Evolutionary conservation across 768 basidiomycete genomes (phyloP).

Genomic region (Termitomyces sp.): DNA sequence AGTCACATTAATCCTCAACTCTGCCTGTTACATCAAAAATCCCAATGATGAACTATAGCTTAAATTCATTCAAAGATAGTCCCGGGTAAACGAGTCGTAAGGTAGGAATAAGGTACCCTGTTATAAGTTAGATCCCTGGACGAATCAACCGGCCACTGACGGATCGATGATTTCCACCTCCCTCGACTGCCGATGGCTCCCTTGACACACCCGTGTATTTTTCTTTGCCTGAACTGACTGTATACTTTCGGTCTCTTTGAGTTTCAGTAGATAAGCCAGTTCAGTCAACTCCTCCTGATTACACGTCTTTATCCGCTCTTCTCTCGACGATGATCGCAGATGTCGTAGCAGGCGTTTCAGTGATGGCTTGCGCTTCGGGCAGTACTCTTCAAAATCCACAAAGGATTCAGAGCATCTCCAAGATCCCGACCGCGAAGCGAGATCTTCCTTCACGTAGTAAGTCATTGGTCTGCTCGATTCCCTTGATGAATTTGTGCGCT

Average conservation of each 20-base stretch:
- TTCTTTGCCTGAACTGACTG: constrained; percentile 11
- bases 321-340: constrained; percentile 5
- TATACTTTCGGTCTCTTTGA: constrained; percentile 12
- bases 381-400: background rate
- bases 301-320: background rate
- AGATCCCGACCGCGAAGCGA: background rate
- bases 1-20: background rate
- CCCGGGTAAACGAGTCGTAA: background rate
- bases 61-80: background rate
- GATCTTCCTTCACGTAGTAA: background rate
- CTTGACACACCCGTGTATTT: constrained; percentile 5
- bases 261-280: constrained; percentile 3
- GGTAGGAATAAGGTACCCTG: background rate
- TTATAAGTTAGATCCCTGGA: background rate
- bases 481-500: background rate
- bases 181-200: constrained; percentile 4
- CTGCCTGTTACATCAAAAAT: background rate
- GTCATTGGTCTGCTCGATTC: background rate
- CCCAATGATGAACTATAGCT: background rate
- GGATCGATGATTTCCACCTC: constrained; percentile 14
- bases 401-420: background rate
- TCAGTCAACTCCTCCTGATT: constrained; percentile 4
- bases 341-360: constrained; percentile 3
- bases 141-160: constrained; percentile 2
- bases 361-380: constrained; percentile 6